Conservation (phyloP, 176 grass and related monocot species). For the Triticum monococcum region DNA sequence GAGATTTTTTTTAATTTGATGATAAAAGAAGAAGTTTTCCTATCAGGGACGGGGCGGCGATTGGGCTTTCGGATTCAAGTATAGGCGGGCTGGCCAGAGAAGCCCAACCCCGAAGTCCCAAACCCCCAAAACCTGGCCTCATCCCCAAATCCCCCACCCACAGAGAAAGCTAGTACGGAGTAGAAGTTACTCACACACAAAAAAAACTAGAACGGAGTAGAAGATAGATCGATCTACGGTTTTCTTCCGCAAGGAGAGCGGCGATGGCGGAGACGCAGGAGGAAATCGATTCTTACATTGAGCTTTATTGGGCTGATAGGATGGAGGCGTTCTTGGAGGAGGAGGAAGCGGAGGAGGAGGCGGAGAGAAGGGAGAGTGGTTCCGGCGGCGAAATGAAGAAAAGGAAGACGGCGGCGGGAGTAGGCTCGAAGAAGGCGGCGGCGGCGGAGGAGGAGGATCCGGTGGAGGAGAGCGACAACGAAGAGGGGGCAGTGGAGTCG, state of each 20-base stretch:
- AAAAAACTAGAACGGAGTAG: too few species aligned
- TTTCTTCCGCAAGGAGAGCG: neutral
- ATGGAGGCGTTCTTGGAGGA: neutral
- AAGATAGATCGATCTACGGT: neutral
- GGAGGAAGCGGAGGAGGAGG: neutral
- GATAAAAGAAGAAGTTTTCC: too few species aligned
- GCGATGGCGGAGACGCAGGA: neutral
- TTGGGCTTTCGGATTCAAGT: too few species aligned
- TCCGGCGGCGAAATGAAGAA: neutral
- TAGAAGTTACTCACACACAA: too few species aligned
- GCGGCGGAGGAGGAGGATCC: neutral
- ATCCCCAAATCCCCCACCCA: too few species aligned
- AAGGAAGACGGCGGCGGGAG: neutral
- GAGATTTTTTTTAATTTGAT: too few species aligned
- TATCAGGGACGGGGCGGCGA: too few species aligned
- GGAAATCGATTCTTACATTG: neutral
- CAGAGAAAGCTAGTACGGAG: too few species aligned
- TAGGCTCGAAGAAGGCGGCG: neutral
- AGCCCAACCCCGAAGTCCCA: too few species aligned
- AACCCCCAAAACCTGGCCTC: too few species aligned
- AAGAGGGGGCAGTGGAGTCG: neutral
- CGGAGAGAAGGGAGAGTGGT: neutral
- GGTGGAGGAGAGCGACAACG: neutral
- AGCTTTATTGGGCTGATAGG: neutral
- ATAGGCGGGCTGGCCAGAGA: too few species aligned